Evolutionary conservation across 2,329 filamentous ascomycete genomes (phyloP).

Genomic region (Neoascochyta sp.): DNA sequence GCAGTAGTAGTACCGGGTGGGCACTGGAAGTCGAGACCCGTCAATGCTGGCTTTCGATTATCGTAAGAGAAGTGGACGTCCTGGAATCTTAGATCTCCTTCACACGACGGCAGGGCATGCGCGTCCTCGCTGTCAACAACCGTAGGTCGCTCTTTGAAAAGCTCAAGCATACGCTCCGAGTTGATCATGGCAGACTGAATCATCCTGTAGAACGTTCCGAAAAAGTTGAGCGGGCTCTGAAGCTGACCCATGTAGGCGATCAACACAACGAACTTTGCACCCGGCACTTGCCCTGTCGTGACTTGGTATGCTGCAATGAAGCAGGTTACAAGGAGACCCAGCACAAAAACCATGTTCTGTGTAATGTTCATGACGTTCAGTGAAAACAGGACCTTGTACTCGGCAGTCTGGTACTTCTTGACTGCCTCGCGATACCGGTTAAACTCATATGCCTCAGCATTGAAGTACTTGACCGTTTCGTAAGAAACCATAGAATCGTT

Average conservation of each 20-base stretch:
- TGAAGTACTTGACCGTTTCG: conserved; percentile 70
- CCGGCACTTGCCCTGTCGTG: conserved; percentile 55
- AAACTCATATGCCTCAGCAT: conserved; percentile 58
- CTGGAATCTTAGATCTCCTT: conserved; percentile 80
- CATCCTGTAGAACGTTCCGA: conserved; percentile 90
- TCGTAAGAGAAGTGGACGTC: conserved; percentile 92
- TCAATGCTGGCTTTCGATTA: conserved; percentile 75
- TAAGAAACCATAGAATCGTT: conserved; percentile 99
- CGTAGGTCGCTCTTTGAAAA: conserved; percentile 94
- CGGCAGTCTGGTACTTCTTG: conserved; percentile 54
- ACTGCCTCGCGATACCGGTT: conserved; percentile 56
- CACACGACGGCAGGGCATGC: conserved; percentile 60
- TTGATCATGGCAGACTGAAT: conserved; percentile 98
- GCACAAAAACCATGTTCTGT: conserved; percentile 61
- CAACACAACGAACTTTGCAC: conserved; percentile 67
- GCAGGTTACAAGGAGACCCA: conserved; percentile 63
- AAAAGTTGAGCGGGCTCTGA: conserved; percentile 67
- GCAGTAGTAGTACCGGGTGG: conserved; percentile 88
- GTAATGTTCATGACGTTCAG: conserved; percentile 59
- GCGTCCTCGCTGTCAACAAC: conserved; percentile 75
- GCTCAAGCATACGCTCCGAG: conserved; percentile 86
- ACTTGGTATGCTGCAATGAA: conserved; percentile 70
- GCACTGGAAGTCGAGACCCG: conserved; percentile 80
- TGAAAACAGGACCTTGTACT: conserved; percentile 55
- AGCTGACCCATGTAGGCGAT: conserved; percentile 73